phyloP scores from a whole-genome alignment of 805 yeast species.

The Dipodascus geniculatus region DNA sequence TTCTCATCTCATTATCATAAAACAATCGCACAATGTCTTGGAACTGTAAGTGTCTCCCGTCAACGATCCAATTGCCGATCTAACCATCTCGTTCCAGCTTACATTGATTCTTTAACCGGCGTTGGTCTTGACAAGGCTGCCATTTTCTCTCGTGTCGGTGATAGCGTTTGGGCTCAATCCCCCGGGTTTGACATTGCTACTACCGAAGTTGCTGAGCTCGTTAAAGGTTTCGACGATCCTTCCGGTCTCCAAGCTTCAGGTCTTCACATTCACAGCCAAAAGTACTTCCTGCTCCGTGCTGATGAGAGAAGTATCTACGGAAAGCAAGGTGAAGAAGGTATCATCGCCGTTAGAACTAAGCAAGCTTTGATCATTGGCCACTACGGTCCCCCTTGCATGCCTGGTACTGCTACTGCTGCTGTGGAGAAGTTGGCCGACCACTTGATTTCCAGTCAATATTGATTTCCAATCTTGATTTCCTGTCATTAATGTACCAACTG shows the following conservation, averaged over 20 bases:
- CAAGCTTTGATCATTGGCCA: slow-evolving; percentile 92
- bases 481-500: no score
- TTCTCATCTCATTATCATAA: background rate
- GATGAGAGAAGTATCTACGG: slow-evolving; percentile 93
- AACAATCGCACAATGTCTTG: background rate
- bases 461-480: background rate
- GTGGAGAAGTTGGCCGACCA: slow-evolving; percentile 96
- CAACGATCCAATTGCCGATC: background rate
- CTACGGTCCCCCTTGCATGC: slow-evolving; percentile 80
- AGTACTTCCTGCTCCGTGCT: slow-evolving; percentile 79
- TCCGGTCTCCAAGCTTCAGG: slow-evolving; percentile 74
- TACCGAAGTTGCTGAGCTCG: slow-evolving; percentile 62
- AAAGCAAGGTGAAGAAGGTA: slow-evolving; percentile 77
- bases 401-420: slow-evolving; percentile 90
- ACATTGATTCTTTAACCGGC: slow-evolving; percentile 83
- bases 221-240: slow-evolving; percentile 72
- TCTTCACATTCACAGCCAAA: slow-evolving; percentile 70
- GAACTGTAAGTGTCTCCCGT: background rate
- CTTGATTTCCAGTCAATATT: slow-evolving; percentile 36
- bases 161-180: slow-evolving; percentile 85
- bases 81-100: slow-evolving; percentile 39
- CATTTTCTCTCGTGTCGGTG: slow-evolving; percentile 89
- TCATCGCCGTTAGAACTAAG: slow-evolving; percentile 82
- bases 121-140: slow-evolving; percentile 90
- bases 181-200: slow-evolving; percentile 50